Evolutionary conservation across 2,329 filamentous ascomycete genomes (phyloP), one percentile per base, ranked within the genome.

Genomic region (Xylariaceae sp.): DNA sequence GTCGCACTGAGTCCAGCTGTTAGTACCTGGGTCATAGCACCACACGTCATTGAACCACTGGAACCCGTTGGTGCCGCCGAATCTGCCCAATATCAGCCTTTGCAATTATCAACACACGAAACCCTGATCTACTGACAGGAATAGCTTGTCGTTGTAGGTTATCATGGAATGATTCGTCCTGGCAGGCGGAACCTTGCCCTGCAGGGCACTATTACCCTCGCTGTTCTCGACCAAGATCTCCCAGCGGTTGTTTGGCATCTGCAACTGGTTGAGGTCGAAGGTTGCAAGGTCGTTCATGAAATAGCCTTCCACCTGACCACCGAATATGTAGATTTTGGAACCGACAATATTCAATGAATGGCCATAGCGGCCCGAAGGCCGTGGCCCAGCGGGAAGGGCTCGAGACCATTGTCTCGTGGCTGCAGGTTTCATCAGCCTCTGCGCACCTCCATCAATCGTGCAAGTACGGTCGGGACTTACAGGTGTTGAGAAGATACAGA

Each of bases 41-140:
- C 92, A 98, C 30, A 98, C 92, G 56, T 98, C 92, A 58, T 96
- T 98, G 65, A 96, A 98, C 93, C 92, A 98, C 51, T 85, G 80
- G 36, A 89, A 77, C 25, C 92, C 92, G 55, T 98, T 94, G 2
- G 92, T 98, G 42, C 92, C 92, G 48, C 92, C 92, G 56, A 98
- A 98, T n/a, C 84, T 92, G 46, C 17, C 24, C 24, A 29, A 33
- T 3, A 21, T 30, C 15, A 18, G 16, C 8, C 23, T 13, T 12
- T 7, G 27, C 16, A 18, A 5, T 5, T 7, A 29, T 6, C 27
- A 13, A 26, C 5, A 33, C 19, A 22, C 16, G 17, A 19, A 9
- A 19, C 13, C 9, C 18, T n/a, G 11, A 15, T 21, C 12, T n/a
- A 72, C 83, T 70, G 72, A 90, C 80, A 98, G 68, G 55, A 90